phyloP scores from a whole-genome alignment of 768 basidiomycete genomes.

The Xerocomellus chrysenteron region DNA sequence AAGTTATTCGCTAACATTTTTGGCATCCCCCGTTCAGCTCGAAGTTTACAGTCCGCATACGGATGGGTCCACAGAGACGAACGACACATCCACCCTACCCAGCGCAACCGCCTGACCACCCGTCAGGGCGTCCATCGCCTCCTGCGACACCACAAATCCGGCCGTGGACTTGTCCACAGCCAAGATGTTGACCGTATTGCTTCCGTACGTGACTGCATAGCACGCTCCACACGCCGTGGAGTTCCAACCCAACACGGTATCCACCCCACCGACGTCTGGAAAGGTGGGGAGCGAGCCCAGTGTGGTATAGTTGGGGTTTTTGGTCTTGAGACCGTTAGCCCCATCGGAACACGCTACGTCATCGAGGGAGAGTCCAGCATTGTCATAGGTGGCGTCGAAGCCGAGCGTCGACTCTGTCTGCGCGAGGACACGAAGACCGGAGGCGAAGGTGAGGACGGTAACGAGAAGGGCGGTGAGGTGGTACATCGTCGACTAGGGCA shows the following conservation, averaged over 20 bases:
- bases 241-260: slow-evolving; percentile 22
- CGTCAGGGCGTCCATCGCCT: slow-evolving; percentile 30
- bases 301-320: slow-evolving; percentile 30
- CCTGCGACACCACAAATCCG: slow-evolving; percentile 39
- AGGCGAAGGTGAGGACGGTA: slow-evolving; percentile 10
- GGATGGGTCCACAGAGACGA: background rate
- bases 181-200: slow-evolving; percentile 45
- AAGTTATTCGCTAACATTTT: background rate
- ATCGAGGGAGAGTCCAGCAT: slow-evolving; percentile 24
- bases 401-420: slow-evolving; percentile 30
- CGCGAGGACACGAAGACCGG: slow-evolving; percentile 20
- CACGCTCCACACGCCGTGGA: slow-evolving; percentile 31
- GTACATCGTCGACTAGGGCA: slow-evolving; percentile 25
- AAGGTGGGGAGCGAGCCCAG: slow-evolving; percentile 39
- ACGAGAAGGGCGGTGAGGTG: slow-evolving; percentile 16
- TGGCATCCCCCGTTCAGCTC: background rate
- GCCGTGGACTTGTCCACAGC: slow-evolving; percentile 51
- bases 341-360: slow-evolving; percentile 41
- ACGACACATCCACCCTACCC: slow-evolving; percentile 24
- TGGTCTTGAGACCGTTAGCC: slow-evolving; percentile 34
- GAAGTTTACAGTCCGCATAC: background rate
- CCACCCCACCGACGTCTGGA: slow-evolving; percentile 36
- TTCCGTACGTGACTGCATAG: slow-evolving; percentile 29
- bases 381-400: slow-evolving; percentile 40
- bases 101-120: background rate